Evolutionary conservation across 495 filamentous ascomycete genomes (phyloP).

Genomic region (Hyaloscypha hepaticicola): DNA sequence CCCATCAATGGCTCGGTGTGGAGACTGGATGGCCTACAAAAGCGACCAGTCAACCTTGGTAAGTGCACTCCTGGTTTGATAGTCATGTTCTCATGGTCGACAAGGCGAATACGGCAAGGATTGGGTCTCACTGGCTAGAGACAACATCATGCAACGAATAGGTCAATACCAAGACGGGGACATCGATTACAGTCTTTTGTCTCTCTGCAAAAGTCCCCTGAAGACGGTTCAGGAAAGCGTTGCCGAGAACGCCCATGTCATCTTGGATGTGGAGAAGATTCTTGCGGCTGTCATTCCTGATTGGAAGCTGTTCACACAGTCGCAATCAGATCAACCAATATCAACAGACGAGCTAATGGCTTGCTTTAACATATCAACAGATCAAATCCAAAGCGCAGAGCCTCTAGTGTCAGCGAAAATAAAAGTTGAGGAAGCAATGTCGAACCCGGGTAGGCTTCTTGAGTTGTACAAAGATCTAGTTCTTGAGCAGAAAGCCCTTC

Average conservation of each 20-base stretch:
- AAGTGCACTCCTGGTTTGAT: slow-evolving; percentile 28
- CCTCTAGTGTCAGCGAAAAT: not conserved
- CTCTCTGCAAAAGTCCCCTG: slow-evolving; percentile 44
- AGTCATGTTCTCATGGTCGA: not conserved
- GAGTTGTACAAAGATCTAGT: slow-evolving; percentile 8
- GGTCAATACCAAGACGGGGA: slow-evolving; percentile 38
- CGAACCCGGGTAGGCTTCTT: slow-evolving; percentile 7
- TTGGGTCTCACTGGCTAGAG: slow-evolving; percentile 43
- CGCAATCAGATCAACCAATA: not conserved
- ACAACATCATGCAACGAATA: slow-evolving; percentile 44
- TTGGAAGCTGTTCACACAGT: slow-evolving; percentile 24
- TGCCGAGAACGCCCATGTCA: slow-evolving; percentile 35
- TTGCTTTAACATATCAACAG: slow-evolving; percentile 8
- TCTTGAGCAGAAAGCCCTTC: slow-evolving; percentile 1
- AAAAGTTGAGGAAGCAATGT: not conserved
- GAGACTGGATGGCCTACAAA: slow-evolving; percentile 86
- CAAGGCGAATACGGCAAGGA: slow-evolving; percentile 32
- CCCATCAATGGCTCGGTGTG: slow-evolving; percentile 73
- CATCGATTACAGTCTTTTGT: slow-evolving; percentile 46
- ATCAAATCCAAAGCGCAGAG: slow-evolving; percentile 4
- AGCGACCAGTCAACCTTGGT: slow-evolving; percentile 71
- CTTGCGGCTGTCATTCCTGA: slow-evolving; percentile 15
- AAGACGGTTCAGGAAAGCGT: slow-evolving; percentile 32
- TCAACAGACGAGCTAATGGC: not conserved
- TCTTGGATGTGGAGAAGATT: slow-evolving; percentile 33